Evolutionary conservation across 2,329 filamentous ascomycete species (phyloP), one percentile per base, ranked within the genome.

Genomic region (Knufia petricola): DNA sequence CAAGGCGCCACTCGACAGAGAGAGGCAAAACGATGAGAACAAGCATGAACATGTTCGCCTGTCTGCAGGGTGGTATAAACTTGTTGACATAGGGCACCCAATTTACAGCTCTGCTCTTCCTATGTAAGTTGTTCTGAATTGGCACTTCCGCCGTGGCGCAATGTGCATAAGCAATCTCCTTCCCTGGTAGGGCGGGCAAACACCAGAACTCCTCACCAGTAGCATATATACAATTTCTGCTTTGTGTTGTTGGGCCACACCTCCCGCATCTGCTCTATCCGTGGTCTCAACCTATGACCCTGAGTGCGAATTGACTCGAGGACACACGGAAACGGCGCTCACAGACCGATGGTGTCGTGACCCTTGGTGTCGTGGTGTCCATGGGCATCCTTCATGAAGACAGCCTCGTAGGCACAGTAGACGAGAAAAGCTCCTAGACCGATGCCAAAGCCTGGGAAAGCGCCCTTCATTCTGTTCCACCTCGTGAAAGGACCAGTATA

Each of bases 381-480:
- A 9, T 79, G 79, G 59, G 82, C 78, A 54, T 89, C 84, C 62
- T 84, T 77, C 59, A 94, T 65, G 68, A 95, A 94, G 48, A 94
- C 70, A 67, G 92, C 79, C 73, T 98, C 92, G 69, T 87, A 94
- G 52, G 78, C 80, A 67, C 89, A 87, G 73, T 98, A 98, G 55
- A 74, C 82, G 43, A 84, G 81, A 67, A 98, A 98, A 39, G 90
- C 89, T 52, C 92, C 89, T 3, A 85, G 85, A 26, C 88, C 92
- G 60, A 90, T 94, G 56, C 92, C 92, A 60, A 98, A 76, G 53
- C 92, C 92, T 31, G 92, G 92, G 65, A 98, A 87, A 55, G 81
- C 75, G 61, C 78, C 74, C 72, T 83, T 88, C 75, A 95, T 92
- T 60, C 92, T 84, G 72, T 95, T 94, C 72, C 75, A 85, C 60